Evolutionary conservation across 345 rosid species (phyloP).

Genomic region (Euphorbia lathyris): DNA sequence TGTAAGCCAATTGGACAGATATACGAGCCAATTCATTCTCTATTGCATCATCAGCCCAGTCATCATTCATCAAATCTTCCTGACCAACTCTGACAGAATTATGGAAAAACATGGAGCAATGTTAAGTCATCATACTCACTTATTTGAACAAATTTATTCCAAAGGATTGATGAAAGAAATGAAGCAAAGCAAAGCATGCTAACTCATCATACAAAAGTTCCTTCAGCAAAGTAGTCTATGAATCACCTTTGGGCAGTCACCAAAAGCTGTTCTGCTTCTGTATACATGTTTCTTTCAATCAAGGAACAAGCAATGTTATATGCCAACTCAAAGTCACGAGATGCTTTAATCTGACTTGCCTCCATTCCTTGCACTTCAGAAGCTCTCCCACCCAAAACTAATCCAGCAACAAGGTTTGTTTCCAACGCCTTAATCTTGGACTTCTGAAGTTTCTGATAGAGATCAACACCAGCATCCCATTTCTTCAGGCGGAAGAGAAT

Average conservation of each 20-base stretch:
- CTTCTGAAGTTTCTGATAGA: constrained; percentile 57
- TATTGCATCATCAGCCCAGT: constrained; percentile 69
- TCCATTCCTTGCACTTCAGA: constrained; percentile 78
- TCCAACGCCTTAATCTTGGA: constrained; percentile 58
- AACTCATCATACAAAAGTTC: constrained; percentile 9
- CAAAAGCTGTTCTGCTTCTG: constrained; percentile 86
- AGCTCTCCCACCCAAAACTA: constrained; percentile 71
- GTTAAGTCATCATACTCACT: neutral
- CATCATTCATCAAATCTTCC: constrained; percentile 75
- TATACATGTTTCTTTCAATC: constrained; percentile 53
- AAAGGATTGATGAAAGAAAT: neutral
- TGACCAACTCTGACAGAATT: constrained; percentile 70
- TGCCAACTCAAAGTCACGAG: constrained; percentile 81
- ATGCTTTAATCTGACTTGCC: constrained; percentile 57
- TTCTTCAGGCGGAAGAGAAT: constrained; percentile 76
- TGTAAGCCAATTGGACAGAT: constrained; percentile 81
- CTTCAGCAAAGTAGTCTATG: neutral
- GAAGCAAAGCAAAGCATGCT: neutral
- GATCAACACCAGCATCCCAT: constrained; percentile 63
- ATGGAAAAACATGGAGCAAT: neutral
- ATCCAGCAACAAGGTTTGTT: constrained; percentile 64
- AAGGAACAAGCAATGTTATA: constrained; percentile 83
- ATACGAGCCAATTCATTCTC: constrained; percentile 91
- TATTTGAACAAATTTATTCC: neutral
- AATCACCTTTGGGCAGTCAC: constrained; percentile 71